Base-by-base conservation (phyloP, 352 stramenopile species). In the Lagenidium giganteum region DNA sequence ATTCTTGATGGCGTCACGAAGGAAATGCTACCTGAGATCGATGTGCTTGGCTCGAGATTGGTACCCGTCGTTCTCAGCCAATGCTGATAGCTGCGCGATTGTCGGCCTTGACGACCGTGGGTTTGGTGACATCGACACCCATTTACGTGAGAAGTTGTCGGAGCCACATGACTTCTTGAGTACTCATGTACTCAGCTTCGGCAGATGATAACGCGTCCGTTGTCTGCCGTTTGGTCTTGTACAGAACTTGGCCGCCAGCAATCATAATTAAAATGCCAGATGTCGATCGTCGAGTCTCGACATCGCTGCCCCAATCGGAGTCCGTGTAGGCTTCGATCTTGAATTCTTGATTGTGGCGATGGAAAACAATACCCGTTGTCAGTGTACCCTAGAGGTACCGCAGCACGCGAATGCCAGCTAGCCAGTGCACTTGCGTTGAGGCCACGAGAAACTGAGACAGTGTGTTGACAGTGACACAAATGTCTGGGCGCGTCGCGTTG, bases 91-190 rank as follows among this genome's bases (percentile, higher is more conserved):
- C n/a, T n/a, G n/a, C n/a, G n/a, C n/a, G n/a, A n/a, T n/a, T n/a
- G n/a, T n/a, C n/a, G n/a, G n/a, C n/a, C n/a, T n/a, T n/a, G n/a
- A n/a, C n/a, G n/a, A n/a, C n/a, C n/a, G n/a, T n/a, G n/a, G n/a
- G n/a, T n/a, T n/a, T n/a, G n/a, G n/a, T n/a, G n/a, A n/a, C n/a
- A n/a, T n/a, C n/a, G n/a, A n/a, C n/a, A n/a, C n/a, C 32, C 17
- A 57, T 43, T 8, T 52, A 40, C 7, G 2, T 21, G 2, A 61
- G 41, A 1, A 62, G 24, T 6, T 39, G 28, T 2, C 36, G 52
- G 2, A 63, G 17, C 47, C 52, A 63, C 11, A 42, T 1, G 4
- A 63, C 21, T 25, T 67, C 57, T 41, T 57, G 57, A 14, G 42
- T 39, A 0, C 21, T 20, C 29, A 53, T 54, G 31, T 67, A 63